Conservation (phyloP, 768 basidiomycete species). For the Tricholoma furcatifolium region DNA sequence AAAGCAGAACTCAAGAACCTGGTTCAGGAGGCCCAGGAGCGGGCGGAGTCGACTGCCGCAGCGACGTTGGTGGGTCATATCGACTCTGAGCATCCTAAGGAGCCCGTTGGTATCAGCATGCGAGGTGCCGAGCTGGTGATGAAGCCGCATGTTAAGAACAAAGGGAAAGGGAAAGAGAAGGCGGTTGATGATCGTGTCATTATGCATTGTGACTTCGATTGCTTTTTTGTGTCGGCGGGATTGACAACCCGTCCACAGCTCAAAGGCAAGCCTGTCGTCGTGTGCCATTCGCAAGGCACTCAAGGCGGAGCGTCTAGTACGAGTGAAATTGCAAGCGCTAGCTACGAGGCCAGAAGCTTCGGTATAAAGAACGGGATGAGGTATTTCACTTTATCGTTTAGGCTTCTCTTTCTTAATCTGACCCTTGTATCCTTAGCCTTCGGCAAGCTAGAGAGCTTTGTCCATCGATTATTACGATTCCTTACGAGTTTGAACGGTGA, state of each 20-base stretch:
- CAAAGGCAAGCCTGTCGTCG: constrained; percentile 86
- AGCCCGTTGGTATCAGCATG: constrained; percentile 44
- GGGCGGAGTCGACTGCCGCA: constrained; percentile 43
- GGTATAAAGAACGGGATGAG: constrained; percentile 97
- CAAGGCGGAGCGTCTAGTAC: constrained; percentile 78
- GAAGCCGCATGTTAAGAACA: constrained; percentile 46
- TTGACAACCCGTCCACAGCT: constrained; percentile 77
- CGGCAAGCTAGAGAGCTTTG: constrained; percentile 72
- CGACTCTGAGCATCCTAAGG: constrained; percentile 20
- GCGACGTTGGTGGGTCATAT: constrained; percentile 31
- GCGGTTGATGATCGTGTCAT: constrained; percentile 62
- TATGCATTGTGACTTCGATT: constrained; percentile 96
- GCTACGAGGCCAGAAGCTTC: constrained; percentile 87
- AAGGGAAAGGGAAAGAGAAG: constrained; percentile 59
- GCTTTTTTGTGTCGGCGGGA: constrained; percentile 95
- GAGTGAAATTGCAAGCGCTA: constrained; percentile 92
- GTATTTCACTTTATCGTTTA: constrained; percentile 38
- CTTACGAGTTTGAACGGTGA: constrained; percentile 91
- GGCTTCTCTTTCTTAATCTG: not conserved
- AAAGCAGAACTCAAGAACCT: constrained; percentile 85
- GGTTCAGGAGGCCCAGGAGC: constrained; percentile 77
- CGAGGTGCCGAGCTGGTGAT: constrained; percentile 46
- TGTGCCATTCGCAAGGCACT: constrained; percentile 88
- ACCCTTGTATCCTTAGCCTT: constrained; percentile 42
- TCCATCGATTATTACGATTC: constrained; percentile 70